These are phyloP conservation scores for Verticillium isaacii DNA, from an alignment of 2,329 filamentous ascomycete species.

Conservation along the genomic window DNA sequence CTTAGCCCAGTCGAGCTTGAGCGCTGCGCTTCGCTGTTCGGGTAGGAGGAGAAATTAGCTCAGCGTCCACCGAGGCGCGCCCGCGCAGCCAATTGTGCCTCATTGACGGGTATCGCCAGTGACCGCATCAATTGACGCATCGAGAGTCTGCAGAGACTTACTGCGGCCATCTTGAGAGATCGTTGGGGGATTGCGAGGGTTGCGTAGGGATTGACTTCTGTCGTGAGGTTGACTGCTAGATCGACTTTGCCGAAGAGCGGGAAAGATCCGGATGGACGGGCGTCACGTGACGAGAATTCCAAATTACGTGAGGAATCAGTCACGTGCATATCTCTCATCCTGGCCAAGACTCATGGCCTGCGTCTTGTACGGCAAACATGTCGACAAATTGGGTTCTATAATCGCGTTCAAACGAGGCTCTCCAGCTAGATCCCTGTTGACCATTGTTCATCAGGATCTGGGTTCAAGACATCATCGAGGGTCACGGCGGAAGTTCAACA, in stretches of 20 bases:
- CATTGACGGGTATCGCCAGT: not conserved
- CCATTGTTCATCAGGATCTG: too few species aligned
- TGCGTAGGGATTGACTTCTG: constrained; percentile 42
- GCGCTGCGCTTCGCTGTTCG: constrained; percentile 86
- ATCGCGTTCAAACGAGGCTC: not conserved
- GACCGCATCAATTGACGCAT: constrained; percentile 18
- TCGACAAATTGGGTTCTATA: not conserved
- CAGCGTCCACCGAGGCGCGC: constrained; percentile 21
- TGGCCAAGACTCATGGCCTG: not conserved
- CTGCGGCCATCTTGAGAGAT: constrained; percentile 62
- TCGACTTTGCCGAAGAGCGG: constrained; percentile 39
- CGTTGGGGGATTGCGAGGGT: constrained; percentile 39
- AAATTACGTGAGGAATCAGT: not conserved
- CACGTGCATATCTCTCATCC: not conserved
- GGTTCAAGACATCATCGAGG: not conserved
- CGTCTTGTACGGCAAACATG: not conserved
- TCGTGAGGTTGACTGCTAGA: constrained; percentile 37
- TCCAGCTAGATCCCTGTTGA: too few species aligned
- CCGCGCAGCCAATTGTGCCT: constrained; percentile 8
- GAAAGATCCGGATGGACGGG: constrained; percentile 18
- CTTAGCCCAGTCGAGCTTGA: constrained; percentile 99
- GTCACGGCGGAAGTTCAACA: not conserved
- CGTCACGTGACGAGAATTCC: constrained; percentile 25
- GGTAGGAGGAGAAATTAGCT: constrained; percentile 47
- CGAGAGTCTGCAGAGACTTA: constrained; percentile 38